Conservation (phyloP, 1,284 basidiomycete genomes). For the Leccinum insolens region DNA sequence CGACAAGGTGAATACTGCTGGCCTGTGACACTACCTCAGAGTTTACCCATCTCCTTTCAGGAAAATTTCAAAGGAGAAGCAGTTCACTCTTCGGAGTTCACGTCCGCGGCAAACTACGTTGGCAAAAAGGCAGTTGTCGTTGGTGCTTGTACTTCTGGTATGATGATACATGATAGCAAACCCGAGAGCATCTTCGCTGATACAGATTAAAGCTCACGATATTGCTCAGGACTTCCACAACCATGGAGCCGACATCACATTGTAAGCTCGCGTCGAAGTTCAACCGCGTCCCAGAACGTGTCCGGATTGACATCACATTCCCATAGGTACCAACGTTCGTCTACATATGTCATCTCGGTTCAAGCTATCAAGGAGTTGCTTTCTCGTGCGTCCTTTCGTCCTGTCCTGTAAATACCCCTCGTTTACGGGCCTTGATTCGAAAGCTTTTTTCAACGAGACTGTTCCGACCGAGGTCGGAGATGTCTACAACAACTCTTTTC, state of each 20-base stretch:
- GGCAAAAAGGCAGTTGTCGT: constrained; percentile 48
- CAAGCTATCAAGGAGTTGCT: constrained; percentile 15
- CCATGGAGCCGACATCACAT: constrained; percentile 27
- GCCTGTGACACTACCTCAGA: background rate
- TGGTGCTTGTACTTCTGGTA: constrained; percentile 45
- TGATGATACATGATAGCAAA: background rate
- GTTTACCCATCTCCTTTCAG: background rate
- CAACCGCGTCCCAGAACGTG: background rate
- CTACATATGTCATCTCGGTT: constrained; percentile 29
- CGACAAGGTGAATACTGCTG: constrained; percentile 18
- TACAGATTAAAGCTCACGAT: constrained; percentile 21
- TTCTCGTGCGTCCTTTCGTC: constrained; percentile 16
- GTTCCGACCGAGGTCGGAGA: constrained; percentile 33
- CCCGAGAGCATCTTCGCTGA: constrained; percentile 6
- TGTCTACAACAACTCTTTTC: constrained; percentile 19
- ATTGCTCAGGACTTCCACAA: constrained; percentile 32
- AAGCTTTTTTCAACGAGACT: constrained; percentile 26
- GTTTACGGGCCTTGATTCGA: background rate
- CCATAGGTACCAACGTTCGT: constrained; percentile 33
- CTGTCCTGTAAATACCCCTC: background rate
- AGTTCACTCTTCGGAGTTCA: constrained; percentile 43
- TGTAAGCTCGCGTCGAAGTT: constrained; percentile 16
- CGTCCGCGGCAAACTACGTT: constrained; percentile 38
- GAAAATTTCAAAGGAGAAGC: constrained; percentile 25
- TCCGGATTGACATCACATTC: constrained; percentile 6